Percentiles rank a stretch among this genome's conserved stretches.
These are phyloP conservation scores for Talaromyces wortmannii DNA, from an alignment of 495 filamentous ascomycete genomes.

Conservation along the genomic window DNA sequence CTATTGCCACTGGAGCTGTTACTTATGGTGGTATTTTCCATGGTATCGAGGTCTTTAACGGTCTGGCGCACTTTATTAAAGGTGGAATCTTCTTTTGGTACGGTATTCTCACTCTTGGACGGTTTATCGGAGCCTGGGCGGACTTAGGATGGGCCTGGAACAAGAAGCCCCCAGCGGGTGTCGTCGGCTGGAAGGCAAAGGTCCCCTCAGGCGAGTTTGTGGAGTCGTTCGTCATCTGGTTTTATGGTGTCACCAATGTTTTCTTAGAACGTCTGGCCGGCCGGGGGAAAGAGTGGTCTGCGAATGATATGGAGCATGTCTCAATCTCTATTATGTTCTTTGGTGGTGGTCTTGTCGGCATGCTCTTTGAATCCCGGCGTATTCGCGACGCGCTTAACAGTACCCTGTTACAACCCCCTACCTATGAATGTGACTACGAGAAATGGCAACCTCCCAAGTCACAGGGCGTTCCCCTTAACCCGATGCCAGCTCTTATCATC, in stretches of 20 bases:
- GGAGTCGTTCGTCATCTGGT: constrained; percentile 80
- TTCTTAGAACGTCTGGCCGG: constrained; percentile 82
- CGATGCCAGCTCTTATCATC: constrained; percentile 79
- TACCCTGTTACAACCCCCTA: too few relatives aligned
- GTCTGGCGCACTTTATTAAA: constrained; percentile 90
- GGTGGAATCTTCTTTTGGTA: constrained; percentile 96
- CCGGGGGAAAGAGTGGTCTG: constrained; percentile 61
- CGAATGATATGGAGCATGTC: constrained; percentile 82
- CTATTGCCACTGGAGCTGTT: constrained; percentile 54
- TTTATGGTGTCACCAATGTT: constrained; percentile 82
- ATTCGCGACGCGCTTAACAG: constrained; percentile 68
- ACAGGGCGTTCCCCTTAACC: constrained; percentile 77
- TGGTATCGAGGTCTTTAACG: constrained; percentile 69
- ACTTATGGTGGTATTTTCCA: constrained; percentile 66
- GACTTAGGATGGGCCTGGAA: constrained; percentile 97
- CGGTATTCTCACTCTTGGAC: constrained; percentile 79
- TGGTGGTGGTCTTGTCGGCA: constrained; percentile 85
- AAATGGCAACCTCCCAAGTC: constrained; percentile 34
- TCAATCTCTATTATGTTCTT: constrained; percentile 93
- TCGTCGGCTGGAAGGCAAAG: constrained; percentile 54
- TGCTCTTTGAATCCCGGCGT: constrained; percentile 76
- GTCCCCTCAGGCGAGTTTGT: constrained; percentile 75
- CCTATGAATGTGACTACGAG: too few relatives aligned
- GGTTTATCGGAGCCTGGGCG: constrained; percentile 84
- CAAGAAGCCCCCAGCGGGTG: constrained; percentile 52